These are phyloP conservation scores for Mollisia scopiformis DNA, from an alignment of 2,329 filamentous ascomycete species.

Conservation along the genomic window DNA sequence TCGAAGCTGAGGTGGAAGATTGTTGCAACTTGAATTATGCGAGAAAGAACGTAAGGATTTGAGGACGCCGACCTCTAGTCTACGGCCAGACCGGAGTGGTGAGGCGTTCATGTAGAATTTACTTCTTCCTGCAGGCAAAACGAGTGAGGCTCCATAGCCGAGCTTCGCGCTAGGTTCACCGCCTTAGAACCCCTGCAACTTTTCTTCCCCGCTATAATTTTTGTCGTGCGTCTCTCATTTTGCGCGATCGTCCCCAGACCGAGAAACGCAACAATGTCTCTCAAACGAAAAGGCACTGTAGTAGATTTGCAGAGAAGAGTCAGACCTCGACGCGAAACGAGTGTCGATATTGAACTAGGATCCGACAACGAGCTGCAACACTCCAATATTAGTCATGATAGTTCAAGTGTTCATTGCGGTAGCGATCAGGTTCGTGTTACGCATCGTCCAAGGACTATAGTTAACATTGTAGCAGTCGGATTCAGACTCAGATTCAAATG, in stretches of 20 bases:
- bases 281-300: constrained; percentile 34
- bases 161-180: not conserved
- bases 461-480: constrained; percentile 15
- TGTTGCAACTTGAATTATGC: not conserved
- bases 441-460: not conserved
- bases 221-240: too few species aligned
- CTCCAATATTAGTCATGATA: constrained; percentile 36
- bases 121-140: not conserved
- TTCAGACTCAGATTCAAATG: constrained; percentile 22
- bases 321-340: constrained; percentile 32
- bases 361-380: constrained; percentile 28
- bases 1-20: not conserved
- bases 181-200: not conserved
- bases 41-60: not conserved
- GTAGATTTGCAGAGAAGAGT: constrained; percentile 34
- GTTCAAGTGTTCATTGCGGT: not conserved
- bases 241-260: too few species aligned
- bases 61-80: not conserved
- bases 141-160: not conserved
- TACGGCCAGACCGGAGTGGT: not conserved
- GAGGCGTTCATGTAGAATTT: not conserved
- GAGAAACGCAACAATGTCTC: constrained; percentile 26
- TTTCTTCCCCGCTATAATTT: not conserved
- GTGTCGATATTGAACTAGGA: constrained; percentile 32
- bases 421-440: constrained; percentile 14